Conservation (phyloP, 73 alveolate genomes). For the Blepharisma stoltei region DNA sequence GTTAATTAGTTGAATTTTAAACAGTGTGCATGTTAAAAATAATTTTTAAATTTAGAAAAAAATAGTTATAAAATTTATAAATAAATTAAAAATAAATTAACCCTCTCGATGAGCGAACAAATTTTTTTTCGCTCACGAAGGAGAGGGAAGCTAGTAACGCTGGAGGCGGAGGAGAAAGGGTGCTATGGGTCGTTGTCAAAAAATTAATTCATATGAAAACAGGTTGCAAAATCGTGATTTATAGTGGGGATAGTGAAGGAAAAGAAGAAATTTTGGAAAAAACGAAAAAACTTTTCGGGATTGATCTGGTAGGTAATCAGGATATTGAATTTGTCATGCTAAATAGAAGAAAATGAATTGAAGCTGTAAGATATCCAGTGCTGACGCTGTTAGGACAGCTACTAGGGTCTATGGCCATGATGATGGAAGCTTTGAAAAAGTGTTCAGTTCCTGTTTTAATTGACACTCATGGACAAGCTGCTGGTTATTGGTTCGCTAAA, state of each 20-base stretch:
- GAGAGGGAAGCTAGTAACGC: too few species aligned
- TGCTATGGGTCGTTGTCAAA: conserved; percentile 48
- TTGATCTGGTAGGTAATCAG: background rate
- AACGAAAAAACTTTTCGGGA: conserved; percentile 26
- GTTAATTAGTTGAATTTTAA: too few species aligned
- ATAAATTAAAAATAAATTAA: too few species aligned
- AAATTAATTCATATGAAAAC: background rate
- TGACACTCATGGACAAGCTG: conserved; percentile 32
- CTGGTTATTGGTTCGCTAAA: background rate
- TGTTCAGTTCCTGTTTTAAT: background rate
- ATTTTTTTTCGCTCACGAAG: too few species aligned
- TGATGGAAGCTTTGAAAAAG: conserved; percentile 31
- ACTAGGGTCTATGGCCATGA: conserved; percentile 51
- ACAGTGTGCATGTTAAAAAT: too few species aligned
- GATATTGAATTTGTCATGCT: conserved; percentile 47
- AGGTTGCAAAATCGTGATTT: background rate
- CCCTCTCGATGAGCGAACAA: too few species aligned
- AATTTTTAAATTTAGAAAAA: too few species aligned
- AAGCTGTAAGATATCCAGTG: conserved; percentile 49
- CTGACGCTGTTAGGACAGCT: conserved; percentile 84
- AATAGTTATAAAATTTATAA: too few species aligned
- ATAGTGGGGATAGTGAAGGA: conserved; percentile 45
- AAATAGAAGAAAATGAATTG: conserved; percentile 41
- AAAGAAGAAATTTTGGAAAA: conserved; percentile 27
- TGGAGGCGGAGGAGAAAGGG: conserved; percentile 92